Evolutionary conservation across 805 yeast species (phyloP).

Genomic region (Ogataea populi-albae): DNA sequence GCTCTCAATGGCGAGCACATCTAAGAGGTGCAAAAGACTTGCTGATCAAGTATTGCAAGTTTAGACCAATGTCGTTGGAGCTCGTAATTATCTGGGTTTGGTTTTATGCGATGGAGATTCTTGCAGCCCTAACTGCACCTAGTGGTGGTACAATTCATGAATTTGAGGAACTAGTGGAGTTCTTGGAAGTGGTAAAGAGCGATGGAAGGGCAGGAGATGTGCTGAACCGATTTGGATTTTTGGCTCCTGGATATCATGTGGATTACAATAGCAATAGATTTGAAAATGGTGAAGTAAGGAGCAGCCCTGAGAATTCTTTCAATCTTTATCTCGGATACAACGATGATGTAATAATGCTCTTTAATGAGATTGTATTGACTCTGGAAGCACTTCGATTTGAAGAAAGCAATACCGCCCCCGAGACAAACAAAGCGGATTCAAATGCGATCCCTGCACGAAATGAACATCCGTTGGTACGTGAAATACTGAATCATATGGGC

Average conservation of each 20-base stretch:
- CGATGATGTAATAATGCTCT: conserved; percentile 32
- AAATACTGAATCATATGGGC: conserved; percentile 21
- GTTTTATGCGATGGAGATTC: conserved; percentile 60
- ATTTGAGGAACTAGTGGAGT: conserved; percentile 45
- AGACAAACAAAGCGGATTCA: not conserved
- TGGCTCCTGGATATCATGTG: conserved; percentile 23
- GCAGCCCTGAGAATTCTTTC: conserved; percentile 16
- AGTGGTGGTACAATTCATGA: conserved; percentile 58
- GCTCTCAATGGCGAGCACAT: conserved; percentile 67
- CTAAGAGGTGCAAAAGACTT: conserved; percentile 66
- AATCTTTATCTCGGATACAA: conserved; percentile 36
- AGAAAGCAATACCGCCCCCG: conserved; percentile 5
- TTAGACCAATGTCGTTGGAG: conserved; percentile 33
- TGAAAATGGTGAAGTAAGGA: conserved; percentile 3
- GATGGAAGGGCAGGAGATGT: conserved; percentile 22
- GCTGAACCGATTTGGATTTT: conserved; percentile 29
- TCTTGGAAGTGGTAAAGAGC: conserved; percentile 30
- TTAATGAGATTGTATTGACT: conserved; percentile 30
- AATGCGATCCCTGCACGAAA: not conserved
- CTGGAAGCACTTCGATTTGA: conserved; percentile 27
- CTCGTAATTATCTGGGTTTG: conserved; percentile 43
- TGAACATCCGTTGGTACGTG: conserved; percentile 11
- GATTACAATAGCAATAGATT: not conserved
- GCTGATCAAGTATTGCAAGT: conserved; percentile 45
- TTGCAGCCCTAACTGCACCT: conserved; percentile 58